A percentile compares a stretch with the other conserved stretches of the same genome.
Evolutionary conservation across 2,329 filamentous ascomycete genomes (phyloP).

Genomic region (Lithohypha guttulata): DNA sequence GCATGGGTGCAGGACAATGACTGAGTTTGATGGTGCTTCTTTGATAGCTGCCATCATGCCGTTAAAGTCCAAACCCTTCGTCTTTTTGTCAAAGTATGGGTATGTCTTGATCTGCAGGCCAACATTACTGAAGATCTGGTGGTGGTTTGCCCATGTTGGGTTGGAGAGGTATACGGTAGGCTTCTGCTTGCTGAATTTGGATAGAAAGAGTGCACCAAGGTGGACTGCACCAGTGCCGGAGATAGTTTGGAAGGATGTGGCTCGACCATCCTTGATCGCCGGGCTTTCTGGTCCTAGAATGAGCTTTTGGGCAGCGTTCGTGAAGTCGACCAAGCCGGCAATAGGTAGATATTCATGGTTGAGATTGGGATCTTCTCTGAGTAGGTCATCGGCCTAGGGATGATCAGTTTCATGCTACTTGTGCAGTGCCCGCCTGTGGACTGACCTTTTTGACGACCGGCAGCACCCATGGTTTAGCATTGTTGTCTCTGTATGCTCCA

Average conservation of each 20-base stretch:
- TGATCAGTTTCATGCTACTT: not conserved
- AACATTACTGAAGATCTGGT: conserved; percentile 95
- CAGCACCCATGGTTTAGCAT: conserved; percentile 93
- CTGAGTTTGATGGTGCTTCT: conserved; percentile 63
- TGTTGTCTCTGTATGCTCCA: conserved; percentile 89
- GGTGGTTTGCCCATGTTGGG: conserved; percentile 97
- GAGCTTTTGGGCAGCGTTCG: conserved; percentile 78
- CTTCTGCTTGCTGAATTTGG: conserved; percentile 62
- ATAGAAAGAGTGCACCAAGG: conserved; percentile 83
- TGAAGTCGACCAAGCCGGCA: conserved; percentile 75
- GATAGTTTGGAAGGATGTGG: conserved; percentile 80
- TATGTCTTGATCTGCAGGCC: conserved; percentile 67
- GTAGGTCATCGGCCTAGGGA: conserved; percentile 71
- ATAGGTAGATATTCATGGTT: conserved; percentile 99
- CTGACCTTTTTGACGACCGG: conserved; percentile 89
- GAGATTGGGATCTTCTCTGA: conserved; percentile 76
- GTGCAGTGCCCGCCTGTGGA: not conserved
- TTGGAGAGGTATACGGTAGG: conserved; percentile 79
- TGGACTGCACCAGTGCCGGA: conserved; percentile 95
- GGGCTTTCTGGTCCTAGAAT: conserved; percentile 71
- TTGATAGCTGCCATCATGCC: conserved; percentile 68
- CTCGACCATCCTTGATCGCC: conserved; percentile 73
- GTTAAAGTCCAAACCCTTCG: conserved; percentile 82
- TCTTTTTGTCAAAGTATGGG: conserved; percentile 85
- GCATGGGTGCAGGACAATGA: conserved; percentile 88